Conservation (phyloP, 768 basidiomycete species). For the Leccinum pellstonianum region DNA sequence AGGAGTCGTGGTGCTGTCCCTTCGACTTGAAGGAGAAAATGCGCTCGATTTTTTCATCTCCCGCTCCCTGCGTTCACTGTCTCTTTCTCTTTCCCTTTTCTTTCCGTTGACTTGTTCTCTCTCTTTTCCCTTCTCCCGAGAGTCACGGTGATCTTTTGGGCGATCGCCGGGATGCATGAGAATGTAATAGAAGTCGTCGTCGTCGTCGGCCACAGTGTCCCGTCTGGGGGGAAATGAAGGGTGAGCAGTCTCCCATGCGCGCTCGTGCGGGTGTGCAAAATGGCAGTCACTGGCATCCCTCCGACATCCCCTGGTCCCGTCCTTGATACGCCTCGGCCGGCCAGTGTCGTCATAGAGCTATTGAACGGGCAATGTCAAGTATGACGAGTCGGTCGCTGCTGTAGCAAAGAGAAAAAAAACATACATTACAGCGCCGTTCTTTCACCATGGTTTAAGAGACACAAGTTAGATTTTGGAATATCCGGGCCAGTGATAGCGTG, state of each 20-base stretch:
- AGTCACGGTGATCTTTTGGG: conserved; percentile 7
- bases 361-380: conserved; percentile 5
- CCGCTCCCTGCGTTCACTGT: not conserved
- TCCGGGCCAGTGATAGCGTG: no score
- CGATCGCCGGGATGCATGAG: conserved; percentile 10
- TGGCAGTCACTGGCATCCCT: conserved; percentile 23
- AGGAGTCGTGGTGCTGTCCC: conserved; percentile 13
- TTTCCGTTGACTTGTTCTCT: not conserved
- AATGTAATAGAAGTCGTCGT: conserved; percentile 25
- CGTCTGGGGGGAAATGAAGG: conserved; percentile 26
- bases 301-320: conserved; percentile 23
- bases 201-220: conserved; percentile 20
- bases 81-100: not conserved
- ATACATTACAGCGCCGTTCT: conserved; percentile 32
- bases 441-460: conserved; percentile 15
- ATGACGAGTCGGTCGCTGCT: not conserved
- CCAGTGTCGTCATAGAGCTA: conserved; percentile 33
- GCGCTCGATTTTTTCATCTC: conserved; percentile 9
- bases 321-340: conserved; percentile 20
- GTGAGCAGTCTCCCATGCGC: conserved; percentile 32
- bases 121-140: conserved; percentile 9
- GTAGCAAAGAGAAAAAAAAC: conserved; percentile 6
- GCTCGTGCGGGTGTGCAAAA: conserved; percentile 35
- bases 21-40: conserved; percentile 19
- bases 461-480: no score